Evolutionary conservation across 129 eudicot genomes (phyloP).

Genomic region (Flaveria sonorensis): DNA sequence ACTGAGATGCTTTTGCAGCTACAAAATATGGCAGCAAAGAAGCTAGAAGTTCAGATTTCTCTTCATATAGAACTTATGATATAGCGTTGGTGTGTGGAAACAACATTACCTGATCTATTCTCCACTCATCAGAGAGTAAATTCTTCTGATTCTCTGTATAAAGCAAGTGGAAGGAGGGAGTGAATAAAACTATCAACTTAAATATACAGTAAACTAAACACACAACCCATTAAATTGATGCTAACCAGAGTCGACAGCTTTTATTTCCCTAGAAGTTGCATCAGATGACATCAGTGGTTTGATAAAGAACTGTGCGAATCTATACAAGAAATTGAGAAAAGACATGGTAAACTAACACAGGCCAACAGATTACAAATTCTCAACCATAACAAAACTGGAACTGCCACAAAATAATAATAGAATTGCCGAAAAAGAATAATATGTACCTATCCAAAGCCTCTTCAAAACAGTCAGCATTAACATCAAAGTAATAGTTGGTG

Average conservation of each 20-base stretch:
- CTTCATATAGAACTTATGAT: not conserved
- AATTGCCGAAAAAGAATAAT: conserved; percentile 12
- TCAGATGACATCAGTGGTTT: conserved; percentile 96
- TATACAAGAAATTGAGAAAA: conserved; percentile 46
- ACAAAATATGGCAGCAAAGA: conserved; percentile 28
- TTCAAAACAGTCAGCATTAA: conserved; percentile 81
- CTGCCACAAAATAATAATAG: conserved; percentile 1
- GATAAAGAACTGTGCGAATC: conserved; percentile 97
- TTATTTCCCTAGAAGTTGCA: conserved; percentile 94
- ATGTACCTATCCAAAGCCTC: conserved; percentile 94
- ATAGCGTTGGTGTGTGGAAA: conserved; percentile 8
- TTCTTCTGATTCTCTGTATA: conserved; percentile 85
- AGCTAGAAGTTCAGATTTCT: conserved; percentile 14
- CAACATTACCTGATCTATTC: conserved; percentile 77
- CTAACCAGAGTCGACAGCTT: conserved; percentile 96
- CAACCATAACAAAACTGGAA: not conserved
- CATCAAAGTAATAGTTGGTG: conserved; percentile 87
- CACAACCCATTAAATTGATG: conserved; percentile 21
- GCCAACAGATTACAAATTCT: conserved; percentile 11
- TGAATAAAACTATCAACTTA: conserved; percentile 22
- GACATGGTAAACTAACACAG: conserved; percentile 20
- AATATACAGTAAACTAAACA: conserved; percentile 25
- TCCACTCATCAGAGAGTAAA: conserved; percentile 89
- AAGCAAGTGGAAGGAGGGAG: not conserved
- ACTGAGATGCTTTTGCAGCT: conserved; percentile 89